Conservation (phyloP, 441 rosid genomes). For the Euphorbia corollata region DNA sequence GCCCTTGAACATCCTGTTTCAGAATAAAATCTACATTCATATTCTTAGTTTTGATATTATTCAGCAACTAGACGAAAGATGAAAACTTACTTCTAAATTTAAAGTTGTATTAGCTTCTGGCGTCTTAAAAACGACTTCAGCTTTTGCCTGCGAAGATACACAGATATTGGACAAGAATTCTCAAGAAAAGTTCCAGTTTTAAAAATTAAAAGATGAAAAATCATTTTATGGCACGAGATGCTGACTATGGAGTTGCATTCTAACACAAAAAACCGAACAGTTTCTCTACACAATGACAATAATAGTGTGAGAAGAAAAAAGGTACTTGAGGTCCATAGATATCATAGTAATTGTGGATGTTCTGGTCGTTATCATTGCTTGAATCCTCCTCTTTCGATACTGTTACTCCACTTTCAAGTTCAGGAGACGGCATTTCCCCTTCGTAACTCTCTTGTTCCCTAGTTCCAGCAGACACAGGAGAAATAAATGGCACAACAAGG, state of each 20-base stretch:
- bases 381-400: conserved; percentile 28
- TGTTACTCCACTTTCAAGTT: conserved; percentile 25
- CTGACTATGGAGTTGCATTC: neutral
- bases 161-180: neutral
- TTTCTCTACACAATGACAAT: too few relatives aligned
- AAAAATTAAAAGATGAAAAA: neutral
- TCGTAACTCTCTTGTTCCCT: neutral
- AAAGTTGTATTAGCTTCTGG: conserved; percentile 54
- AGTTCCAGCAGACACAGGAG: neutral
- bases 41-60: neutral
- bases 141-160: conserved; percentile 55
- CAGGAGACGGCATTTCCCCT: conserved; percentile 30
- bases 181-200: neutral
- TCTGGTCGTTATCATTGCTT: conserved; percentile 13
- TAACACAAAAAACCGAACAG: neutral
- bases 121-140: conserved; percentile 59
- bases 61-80: neutral
- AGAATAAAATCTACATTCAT: conserved; percentile 17
- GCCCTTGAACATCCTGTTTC: conserved; percentile 83
- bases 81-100: conserved; percentile 56
- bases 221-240: neutral
- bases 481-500: neutral
- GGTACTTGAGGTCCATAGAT: conserved; percentile 68
- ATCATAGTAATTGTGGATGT: conserved; percentile 34
- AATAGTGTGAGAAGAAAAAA: neutral